A percentile compares a stretch with the other conserved stretches of the same genome.
phyloP scores from a whole-genome alignment of 192 early-diverging fungal genomes.

The Rhizophlyctis rosea region DNA sequence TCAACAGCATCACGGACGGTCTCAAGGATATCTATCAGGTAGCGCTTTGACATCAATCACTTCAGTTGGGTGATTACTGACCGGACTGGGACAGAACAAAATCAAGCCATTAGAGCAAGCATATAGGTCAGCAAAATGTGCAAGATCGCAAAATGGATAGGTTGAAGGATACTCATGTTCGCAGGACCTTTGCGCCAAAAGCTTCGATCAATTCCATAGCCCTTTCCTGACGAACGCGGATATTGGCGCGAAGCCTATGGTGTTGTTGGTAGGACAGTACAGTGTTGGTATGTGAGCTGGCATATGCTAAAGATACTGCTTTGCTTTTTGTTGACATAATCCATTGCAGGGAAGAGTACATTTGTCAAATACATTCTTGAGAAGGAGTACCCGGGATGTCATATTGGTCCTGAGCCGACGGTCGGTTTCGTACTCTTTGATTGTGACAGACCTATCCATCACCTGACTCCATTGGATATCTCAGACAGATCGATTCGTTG shows the following conservation, averaged over 20 bases:
- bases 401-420: not conserved
- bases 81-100: too few species aligned
- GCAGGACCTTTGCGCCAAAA: too few species aligned
- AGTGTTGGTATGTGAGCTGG: not conserved
- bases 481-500: not conserved
- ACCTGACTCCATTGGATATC: not conserved
- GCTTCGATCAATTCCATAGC: too few species aligned
- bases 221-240: not conserved
- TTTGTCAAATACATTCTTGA: not conserved
- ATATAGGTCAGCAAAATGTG: too few species aligned
- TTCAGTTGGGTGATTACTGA: too few species aligned
- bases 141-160: too few species aligned
- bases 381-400: not conserved
- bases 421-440: not conserved
- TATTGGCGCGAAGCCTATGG: not conserved
- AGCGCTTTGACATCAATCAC: too few species aligned
- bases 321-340: not conserved
- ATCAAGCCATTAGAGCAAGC: too few species aligned
- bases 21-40: too few species aligned
- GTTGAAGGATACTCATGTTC: too few species aligned
- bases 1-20: too few species aligned
- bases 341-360: not conserved
- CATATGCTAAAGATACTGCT: not conserved
- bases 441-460: not conserved
- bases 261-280: not conserved